Evolutionary conservation across 192 early-diverging fungal genomes (phyloP).

Genomic region (Coemansia sp.): DNA sequence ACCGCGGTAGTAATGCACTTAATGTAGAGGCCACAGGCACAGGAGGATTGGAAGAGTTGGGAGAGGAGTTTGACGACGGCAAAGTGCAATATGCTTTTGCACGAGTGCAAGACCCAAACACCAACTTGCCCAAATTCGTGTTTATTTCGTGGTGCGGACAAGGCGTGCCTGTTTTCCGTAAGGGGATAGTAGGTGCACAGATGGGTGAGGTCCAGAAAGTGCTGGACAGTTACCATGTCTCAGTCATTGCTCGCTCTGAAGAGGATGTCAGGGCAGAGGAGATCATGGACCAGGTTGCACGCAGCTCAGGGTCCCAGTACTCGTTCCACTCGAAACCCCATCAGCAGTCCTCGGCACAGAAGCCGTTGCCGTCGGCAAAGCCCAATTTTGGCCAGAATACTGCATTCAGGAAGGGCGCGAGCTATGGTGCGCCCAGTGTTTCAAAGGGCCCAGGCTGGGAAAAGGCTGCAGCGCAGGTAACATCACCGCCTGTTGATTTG

Average conservation of each 20-base stretch:
- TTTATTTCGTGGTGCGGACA: slow-evolving; percentile 95
- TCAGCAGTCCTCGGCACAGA: slow-evolving; percentile 14
- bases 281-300: slow-evolving; percentile 83
- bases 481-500: slow-evolving; percentile 4
- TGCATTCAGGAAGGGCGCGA: slow-evolving; percentile 35
- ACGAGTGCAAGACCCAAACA: slow-evolving; percentile 81
- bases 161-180: slow-evolving; percentile 87
- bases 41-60: slow-evolving; percentile 80
- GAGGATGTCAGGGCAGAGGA: slow-evolving; percentile 76
- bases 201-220: slow-evolving; percentile 68
- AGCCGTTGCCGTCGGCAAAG: slow-evolving; percentile 24
- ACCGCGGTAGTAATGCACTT: slow-evolving; percentile 62
- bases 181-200: slow-evolving; percentile 84
- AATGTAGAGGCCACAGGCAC: slow-evolving; percentile 59
- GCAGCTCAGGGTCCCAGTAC: slow-evolving; percentile 89
- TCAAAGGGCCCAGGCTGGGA: slow-evolving; percentile 30
- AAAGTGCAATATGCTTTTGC: slow-evolving; percentile 90
- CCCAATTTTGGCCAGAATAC: slow-evolving; percentile 27
- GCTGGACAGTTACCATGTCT: slow-evolving; percentile 71
- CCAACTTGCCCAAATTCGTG: slow-evolving; percentile 82
- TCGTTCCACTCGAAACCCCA: slow-evolving; percentile 55
- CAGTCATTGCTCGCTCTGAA: slow-evolving; percentile 82
- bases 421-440: slow-evolving; percentile 35
- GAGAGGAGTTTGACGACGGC: slow-evolving; percentile 88
- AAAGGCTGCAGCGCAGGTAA: slow-evolving; percentile 7